A percentile compares a stretch with the other conserved stretches of the same genome.
phyloP scores from a whole-genome alignment of 1,284 basidiomycete species.

The Volvariella surrecta region DNA sequence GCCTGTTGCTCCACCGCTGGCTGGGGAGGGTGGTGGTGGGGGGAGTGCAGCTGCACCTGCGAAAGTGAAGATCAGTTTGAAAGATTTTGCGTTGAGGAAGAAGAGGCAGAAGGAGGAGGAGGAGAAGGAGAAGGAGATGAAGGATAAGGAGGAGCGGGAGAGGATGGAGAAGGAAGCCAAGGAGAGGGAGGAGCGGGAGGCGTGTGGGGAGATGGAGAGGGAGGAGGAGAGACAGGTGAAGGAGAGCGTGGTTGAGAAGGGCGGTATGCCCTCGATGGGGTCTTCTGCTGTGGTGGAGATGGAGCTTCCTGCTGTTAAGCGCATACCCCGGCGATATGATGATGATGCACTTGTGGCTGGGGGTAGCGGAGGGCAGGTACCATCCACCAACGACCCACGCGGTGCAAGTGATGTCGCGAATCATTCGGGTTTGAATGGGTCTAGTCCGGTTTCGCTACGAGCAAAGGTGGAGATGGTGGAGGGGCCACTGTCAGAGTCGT shows the following conservation, averaged over 20 bases:
- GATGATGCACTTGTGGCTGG: neutral
- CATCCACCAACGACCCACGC: neutral
- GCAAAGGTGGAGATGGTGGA: slow-evolving; percentile 1
- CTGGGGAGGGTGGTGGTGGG: too few species aligned
- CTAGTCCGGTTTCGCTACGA: neutral
- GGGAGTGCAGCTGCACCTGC: neutral
- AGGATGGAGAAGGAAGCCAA: neutral
- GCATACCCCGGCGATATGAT: neutral
- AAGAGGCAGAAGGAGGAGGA: slow-evolving; percentile 4
- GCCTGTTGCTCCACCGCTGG: too few species aligned
- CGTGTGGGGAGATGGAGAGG: neutral
- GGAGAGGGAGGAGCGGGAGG: neutral
- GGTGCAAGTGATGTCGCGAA: too few species aligned
- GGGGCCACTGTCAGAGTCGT: neutral
- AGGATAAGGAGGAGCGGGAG: neutral
- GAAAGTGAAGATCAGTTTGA: slow-evolving; percentile 7
- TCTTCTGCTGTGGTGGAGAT: neutral
- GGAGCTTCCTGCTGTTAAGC: too few species aligned
- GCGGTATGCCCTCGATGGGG: neutral
- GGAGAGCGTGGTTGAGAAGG: neutral
- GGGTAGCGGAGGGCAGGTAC: neutral
- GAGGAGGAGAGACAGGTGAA: neutral
- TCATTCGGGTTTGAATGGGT: too few species aligned
- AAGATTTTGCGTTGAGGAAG: slow-evolving; percentile 5
- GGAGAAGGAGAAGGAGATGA: neutral